These are phyloP conservation scores for Adansonia digitata DNA, from an alignment of 345 rosid species.

Conservation along the genomic window DNA sequence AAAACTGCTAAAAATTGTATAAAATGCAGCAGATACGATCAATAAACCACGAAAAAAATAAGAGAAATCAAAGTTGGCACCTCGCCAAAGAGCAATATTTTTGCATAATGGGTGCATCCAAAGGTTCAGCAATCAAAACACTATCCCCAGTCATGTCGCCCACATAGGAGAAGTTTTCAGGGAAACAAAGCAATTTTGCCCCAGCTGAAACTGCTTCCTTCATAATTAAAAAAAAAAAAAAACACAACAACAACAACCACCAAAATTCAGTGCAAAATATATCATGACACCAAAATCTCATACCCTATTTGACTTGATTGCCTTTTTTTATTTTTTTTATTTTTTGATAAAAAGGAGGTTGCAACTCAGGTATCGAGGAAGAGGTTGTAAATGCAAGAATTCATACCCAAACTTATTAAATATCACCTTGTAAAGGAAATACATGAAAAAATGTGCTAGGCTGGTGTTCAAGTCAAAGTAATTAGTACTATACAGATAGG, in stretches of 20 bases:
- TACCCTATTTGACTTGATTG: background rate
- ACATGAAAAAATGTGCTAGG: no score
- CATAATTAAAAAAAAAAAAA: slow-evolving; percentile 15
- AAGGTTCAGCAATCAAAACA: slow-evolving; percentile 59
- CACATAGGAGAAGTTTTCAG: slow-evolving; percentile 75
- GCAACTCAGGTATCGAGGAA: no score
- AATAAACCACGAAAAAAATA: background rate
- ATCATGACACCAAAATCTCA: background rate
- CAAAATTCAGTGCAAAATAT: background rate
- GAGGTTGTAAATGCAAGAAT: no score
- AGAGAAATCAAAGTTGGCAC: slow-evolving; percentile 24
- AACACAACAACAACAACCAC: no score
- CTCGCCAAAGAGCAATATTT: slow-evolving; percentile 83
- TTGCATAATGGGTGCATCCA: slow-evolving; percentile 81
- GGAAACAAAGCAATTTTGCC: slow-evolving; percentile 83
- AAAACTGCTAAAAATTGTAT: background rate
- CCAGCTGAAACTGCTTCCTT: slow-evolving; percentile 86
- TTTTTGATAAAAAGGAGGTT: no score
- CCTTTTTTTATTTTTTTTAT: no score
- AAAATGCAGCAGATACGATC: background rate
- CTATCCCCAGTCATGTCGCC: slow-evolving; percentile 68
- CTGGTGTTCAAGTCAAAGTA: no score
- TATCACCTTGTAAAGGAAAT: no score
- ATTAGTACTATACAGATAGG: no score
- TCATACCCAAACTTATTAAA: no score